Evolutionary conservation across 306 rosid species (phyloP), one percentile per base, ranked within the genome.

Genomic region (Lotus japonicus): DNA sequence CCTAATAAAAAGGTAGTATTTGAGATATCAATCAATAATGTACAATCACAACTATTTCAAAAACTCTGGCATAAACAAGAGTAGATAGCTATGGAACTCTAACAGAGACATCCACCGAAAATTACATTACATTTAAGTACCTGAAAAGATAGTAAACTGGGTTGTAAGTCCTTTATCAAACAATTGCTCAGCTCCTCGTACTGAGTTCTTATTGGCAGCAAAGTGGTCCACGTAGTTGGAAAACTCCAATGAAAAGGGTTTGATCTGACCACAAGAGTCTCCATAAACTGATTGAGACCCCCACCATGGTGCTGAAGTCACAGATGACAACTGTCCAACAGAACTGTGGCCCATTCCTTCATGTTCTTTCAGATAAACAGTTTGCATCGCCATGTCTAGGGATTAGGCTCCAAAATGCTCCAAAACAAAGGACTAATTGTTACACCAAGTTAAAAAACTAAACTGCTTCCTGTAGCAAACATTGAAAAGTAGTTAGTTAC

Each of bases 141-240:
- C 98, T 64, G 91, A 80, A 81, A 86, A 88, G 66, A 92, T 80
- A 16, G 92, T 68, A 71, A 92, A 90, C 68, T 84, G 91, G 62
- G 82, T 81, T 26, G 71, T 67, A 44, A 77, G 82, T 56, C 86
- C 83, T 86, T 79, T 89, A 9, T 79, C 87, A 1, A 64, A 62
- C 64, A 82, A 77, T 26, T 77, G 91, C 64, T 84, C 90, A 51
- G 70, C 49, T 58, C 84, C 84, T 72, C 86, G 73, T 48, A 66
- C 84, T 0, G 81, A 70, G 15, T 70, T 76, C 82, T 84, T 89
- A 54, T 15, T 65, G 49, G 79, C 65, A 75, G 57, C 69, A 67
- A 83, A 58, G 67, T 87, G 92, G 77, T 80, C 85, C 53, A 75
- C 95, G 68, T 26, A 57, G 50, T 57, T 54, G 11, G 85, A 79